phyloP scores from a whole-genome alignment of 495 filamentous ascomycete genomes.

The Lasiosphaeriaceae sp. region DNA sequence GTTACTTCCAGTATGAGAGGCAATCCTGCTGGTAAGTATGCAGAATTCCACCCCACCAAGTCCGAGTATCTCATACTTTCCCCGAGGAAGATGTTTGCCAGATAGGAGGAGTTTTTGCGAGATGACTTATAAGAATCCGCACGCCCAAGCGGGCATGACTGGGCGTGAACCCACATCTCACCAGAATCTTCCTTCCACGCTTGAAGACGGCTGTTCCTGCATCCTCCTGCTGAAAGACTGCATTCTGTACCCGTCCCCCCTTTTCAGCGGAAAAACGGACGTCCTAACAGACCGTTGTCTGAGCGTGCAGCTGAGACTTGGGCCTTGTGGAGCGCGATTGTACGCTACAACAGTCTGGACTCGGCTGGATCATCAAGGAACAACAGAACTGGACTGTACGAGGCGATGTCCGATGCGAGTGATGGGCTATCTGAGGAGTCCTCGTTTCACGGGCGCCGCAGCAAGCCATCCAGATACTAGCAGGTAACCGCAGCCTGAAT shows the following conservation, averaged over 20 bases:
- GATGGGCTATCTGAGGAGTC: too few species aligned
- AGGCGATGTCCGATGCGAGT: too few species aligned
- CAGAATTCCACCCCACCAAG: not conserved
- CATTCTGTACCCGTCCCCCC: not conserved
- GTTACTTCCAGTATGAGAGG: too few species aligned
- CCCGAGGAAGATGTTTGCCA: not conserved
- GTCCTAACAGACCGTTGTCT: not conserved
- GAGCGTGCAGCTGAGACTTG: not conserved
- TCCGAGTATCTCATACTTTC: not conserved
- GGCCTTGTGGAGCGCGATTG: not conserved
- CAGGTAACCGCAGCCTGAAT: too few species aligned
- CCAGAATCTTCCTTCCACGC: not conserved
- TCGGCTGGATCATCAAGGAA: too few species aligned
- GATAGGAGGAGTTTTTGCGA: not conserved
- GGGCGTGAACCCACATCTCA: not conserved
- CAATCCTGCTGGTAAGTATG: too few species aligned
- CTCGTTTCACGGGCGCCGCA: too few species aligned
- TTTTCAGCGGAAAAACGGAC: not conserved
- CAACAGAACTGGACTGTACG: too few species aligned
- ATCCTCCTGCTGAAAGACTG: not conserved
- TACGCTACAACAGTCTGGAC: not conserved
- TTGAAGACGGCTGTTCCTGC: not conserved
- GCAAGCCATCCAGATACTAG: too few species aligned
- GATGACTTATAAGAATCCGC: not conserved
- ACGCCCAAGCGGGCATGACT: not conserved